These are phyloP conservation scores for Phytopythium montanum DNA, from an alignment of 352 stramenopile genomes.

Conservation along the genomic window DNA sequence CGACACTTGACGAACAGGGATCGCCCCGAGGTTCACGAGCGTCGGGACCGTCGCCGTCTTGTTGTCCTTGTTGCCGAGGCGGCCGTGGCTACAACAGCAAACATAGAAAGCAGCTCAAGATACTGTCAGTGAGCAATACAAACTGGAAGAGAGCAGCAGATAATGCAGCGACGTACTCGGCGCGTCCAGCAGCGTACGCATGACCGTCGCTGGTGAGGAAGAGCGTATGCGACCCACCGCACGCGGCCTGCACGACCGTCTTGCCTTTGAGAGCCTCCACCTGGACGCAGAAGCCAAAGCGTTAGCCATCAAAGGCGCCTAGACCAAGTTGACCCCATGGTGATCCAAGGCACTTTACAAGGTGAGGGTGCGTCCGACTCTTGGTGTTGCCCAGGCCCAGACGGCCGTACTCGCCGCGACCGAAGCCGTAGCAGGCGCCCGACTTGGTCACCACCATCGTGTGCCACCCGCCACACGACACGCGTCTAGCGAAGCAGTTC, in stretches of 20 bases:
- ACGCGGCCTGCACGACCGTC: constrained; percentile 66
- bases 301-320: background rate
- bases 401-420: constrained; percentile 75
- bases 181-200: constrained; percentile 75
- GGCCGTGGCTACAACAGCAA: constrained; percentile 45
- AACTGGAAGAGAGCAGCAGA: background rate
- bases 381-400: constrained; percentile 83
- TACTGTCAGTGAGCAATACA: constrained; percentile 1
- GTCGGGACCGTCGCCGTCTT: constrained; percentile 53
- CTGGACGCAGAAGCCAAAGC: constrained; percentile 12
- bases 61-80: constrained; percentile 51
- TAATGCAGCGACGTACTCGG: constrained; percentile 60
- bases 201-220: constrained; percentile 85
- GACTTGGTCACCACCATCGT: constrained; percentile 75
- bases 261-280: constrained; percentile 62
- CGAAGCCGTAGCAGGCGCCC: constrained; percentile 72
- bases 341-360: constrained; percentile 20
- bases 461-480: constrained; percentile 84
- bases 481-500: constrained; percentile 33
- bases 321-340: too few species aligned
- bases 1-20: constrained; percentile 66
- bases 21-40: constrained; percentile 43
- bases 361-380: constrained; percentile 59
- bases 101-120: constrained; percentile 5
- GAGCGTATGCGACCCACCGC: constrained; percentile 81